phyloP scores from a whole-genome alignment of 495 filamentous ascomycete species.

The Friedmanniomyces simplex region DNA sequence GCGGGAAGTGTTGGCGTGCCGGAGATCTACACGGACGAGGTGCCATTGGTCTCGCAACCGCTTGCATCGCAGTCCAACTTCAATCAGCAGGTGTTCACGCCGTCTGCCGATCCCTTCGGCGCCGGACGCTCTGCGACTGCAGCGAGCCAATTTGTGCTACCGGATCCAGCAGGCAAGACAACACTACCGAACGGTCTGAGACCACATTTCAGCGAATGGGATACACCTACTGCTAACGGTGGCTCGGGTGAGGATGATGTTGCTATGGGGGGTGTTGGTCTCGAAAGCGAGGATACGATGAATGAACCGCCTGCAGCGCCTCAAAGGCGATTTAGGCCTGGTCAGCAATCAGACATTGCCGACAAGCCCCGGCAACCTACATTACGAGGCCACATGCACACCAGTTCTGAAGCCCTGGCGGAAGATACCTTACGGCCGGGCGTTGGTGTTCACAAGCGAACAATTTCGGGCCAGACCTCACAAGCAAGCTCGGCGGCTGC shows the following conservation, averaged over 20 bases:
- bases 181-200: background rate
- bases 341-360: constrained; percentile 19
- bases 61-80: constrained; percentile 12
- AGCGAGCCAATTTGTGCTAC: constrained; percentile 1
- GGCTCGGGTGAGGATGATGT: constrained; percentile 26
- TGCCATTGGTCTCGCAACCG: background rate
- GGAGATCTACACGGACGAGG: constrained; percentile 18
- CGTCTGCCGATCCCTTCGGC: constrained; percentile 31
- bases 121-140: constrained; percentile 10
- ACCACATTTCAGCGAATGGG: constrained; percentile 15
- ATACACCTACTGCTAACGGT: constrained; percentile 29
- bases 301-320: constrained; percentile 58
- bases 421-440: constrained; percentile 24
- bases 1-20: background rate
- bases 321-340: constrained; percentile 39
- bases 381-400: constrained; percentile 5
- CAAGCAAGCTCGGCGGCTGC: constrained; percentile 45
- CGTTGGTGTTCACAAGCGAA: constrained; percentile 60
- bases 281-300: constrained; percentile 1
- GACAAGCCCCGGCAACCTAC: constrained; percentile 35
- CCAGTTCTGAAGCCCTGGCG: constrained; percentile 4
- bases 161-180: constrained; percentile 9
- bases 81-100: constrained; percentile 26
- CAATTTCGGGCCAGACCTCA: constrained; percentile 70
- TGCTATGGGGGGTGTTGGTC: constrained; percentile 32